A percentile compares a stretch with the other conserved stretches of the same genome.
phyloP scores from a whole-genome alignment of 75 land plant genomes.

The Ceratopteris richardii region DNA sequence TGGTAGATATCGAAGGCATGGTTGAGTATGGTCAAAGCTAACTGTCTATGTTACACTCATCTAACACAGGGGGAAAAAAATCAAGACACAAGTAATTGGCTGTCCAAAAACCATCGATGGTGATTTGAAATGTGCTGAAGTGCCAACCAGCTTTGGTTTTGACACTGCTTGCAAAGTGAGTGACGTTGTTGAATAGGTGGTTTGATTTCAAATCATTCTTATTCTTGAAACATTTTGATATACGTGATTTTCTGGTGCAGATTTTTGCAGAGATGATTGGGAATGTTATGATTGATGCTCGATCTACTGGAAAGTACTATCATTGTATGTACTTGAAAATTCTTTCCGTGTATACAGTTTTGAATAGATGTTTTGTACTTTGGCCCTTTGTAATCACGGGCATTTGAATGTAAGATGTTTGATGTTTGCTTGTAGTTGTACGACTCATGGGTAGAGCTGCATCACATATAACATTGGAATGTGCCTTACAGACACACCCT shows the following conservation, averaged over 20 bases:
- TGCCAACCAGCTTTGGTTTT: slow-evolving; percentile 94
- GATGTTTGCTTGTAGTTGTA: slow-evolving; percentile 52
- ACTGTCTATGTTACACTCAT: too few species aligned
- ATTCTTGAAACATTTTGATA: slow-evolving; percentile 8
- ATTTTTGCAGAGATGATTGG: slow-evolving; percentile 98
- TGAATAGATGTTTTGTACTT: too few species aligned
- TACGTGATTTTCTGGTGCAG: slow-evolving; percentile 21
- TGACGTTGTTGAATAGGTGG: background rate
- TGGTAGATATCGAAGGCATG: background rate
- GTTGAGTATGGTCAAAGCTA: too few species aligned
- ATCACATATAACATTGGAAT: slow-evolving; percentile 90
- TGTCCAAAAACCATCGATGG: slow-evolving; percentile 99
- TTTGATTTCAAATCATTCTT: slow-evolving; percentile 1
- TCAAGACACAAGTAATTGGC: slow-evolving; percentile 88
- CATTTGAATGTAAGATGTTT: background rate
- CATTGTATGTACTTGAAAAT: slow-evolving; percentile 55
- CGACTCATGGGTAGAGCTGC: slow-evolving; percentile 97
- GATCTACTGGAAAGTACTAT: slow-evolving; percentile 95
- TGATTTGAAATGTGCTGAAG: slow-evolving; percentile 84
- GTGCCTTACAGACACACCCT: slow-evolving; percentile 95
- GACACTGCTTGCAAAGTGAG: slow-evolving; percentile 97
- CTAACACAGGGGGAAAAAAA: slow-evolving; percentile 43
- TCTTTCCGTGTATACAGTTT: too few species aligned
- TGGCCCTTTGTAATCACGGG: too few species aligned
- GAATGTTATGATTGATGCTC: slow-evolving; percentile 93